Evolutionary conservation across 805 yeast species (phyloP), one percentile per base, ranked within the genome.

Genomic region (Pichia insulana): DNA sequence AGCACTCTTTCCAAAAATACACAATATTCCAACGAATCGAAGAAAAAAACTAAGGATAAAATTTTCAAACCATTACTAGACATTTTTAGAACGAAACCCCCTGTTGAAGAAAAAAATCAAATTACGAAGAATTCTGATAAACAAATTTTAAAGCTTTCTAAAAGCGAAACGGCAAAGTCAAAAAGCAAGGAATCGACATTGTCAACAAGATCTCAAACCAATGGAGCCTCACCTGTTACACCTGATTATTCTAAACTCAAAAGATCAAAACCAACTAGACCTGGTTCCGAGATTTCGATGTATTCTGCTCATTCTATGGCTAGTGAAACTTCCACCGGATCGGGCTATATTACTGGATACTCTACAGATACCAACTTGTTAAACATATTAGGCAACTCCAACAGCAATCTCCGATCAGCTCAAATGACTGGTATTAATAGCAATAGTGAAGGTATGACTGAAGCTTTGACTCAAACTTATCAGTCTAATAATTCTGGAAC

Each of bases 251-350:
- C 34, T 3, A 30, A 22, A 12, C 15, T 62, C 27, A 46, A 41
- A 36, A 47, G 52, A 37, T 42, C 49, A 25, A 43, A 45, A 54
- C 56, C 47, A 43, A 47, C 63, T 25, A 59, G 81, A 39, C 80
- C 80, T 4, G 64, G 67, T 0, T 76, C 83, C 1, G 65, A 69
- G 32, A 54, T 75, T 1, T 76, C 82, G 0, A 70, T 74, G 18
- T 68, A 68, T 41, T 73, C 78, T 0, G 55, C 67, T 2, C 61
- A 70, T 60, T 71, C 78, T 0, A 67, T 69, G 3, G 59, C 67
- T 32, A 75, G 81, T 0, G 80, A 75, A 42, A 67, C 70, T 34
- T 73, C 80, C 0, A 71, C 73, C 40, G 67, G 65, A 0, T 62
- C 68, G 2, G 67, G 63, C 0, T 60, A 62, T 44, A 53, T 55